These are phyloP conservation scores for Colletotrichum paranaense DNA, from an alignment of 2,329 filamentous ascomycete species.

Conservation along the genomic window DNA sequence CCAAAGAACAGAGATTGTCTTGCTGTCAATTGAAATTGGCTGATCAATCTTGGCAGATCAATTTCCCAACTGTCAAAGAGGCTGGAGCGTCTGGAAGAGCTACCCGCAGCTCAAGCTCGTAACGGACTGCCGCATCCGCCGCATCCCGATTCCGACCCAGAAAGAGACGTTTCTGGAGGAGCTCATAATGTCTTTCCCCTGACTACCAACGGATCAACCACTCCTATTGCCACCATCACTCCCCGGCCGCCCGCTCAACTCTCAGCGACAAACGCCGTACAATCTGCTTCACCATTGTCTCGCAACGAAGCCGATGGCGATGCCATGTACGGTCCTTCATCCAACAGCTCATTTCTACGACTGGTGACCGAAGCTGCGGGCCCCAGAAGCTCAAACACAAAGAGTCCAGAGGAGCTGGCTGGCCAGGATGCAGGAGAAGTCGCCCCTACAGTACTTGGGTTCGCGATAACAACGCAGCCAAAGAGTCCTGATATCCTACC, in stretches of 20 bases:
- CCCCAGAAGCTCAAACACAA: neutral
- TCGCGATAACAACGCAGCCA: neutral
- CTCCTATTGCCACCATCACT: neutral
- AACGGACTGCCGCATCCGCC: neutral
- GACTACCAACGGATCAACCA: neutral
- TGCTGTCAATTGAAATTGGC: fast-evolving
- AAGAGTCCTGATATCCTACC: neutral
- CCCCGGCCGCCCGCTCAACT: too few relatives aligned
- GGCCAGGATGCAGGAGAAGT: neutral
- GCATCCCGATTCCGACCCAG: neutral
- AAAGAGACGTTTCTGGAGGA: too few relatives aligned
- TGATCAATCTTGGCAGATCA: neutral
- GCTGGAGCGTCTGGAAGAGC: neutral
- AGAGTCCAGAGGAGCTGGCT: neutral
- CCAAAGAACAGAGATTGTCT: fast-evolving
- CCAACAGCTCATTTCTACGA: constrained; percentile 3
- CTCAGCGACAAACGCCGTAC: neutral
- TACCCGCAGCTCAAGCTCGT: neutral
- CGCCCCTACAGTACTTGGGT: neutral
- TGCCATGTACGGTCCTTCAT: neutral
- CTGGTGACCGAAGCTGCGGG: neutral
- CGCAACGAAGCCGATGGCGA: neutral
- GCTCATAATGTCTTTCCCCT: too few relatives aligned
- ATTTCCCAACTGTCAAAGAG: neutral
- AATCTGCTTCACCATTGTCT: neutral